phyloP scores from a whole-genome alignment of 169 alveolate species.

The Cryptosporidium meleagridis region DNA sequence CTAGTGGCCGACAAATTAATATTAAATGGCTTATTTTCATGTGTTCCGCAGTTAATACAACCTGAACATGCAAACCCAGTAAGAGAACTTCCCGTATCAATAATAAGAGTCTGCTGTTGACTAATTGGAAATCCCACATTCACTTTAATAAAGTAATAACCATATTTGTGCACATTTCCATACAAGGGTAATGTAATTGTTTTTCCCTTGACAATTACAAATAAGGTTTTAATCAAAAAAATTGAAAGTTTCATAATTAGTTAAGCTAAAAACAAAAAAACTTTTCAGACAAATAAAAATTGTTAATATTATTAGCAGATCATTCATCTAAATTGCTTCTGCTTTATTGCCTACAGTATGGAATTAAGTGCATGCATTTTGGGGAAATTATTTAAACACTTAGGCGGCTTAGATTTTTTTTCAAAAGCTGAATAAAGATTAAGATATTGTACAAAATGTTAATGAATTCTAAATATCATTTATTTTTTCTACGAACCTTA shows the following conservation, averaged over 20 bases:
- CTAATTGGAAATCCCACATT: conserved; percentile 38
- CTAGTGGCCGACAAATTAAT: conserved; percentile 22
- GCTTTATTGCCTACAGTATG: neutral
- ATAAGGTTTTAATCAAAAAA: neutral
- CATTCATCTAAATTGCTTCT: neutral
- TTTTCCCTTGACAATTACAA: neutral
- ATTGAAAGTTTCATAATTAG: neutral
- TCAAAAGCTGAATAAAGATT: neutral
- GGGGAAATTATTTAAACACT: too few relatives aligned
- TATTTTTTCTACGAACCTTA: conserved; percentile 45
- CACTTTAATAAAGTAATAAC: conserved; percentile 40
- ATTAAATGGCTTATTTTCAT: conserved; percentile 47
- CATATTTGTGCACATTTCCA: conserved; percentile 58
- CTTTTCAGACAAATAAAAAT: too few relatives aligned
- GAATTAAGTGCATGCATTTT: neutral
- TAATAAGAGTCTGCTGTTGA: conserved; percentile 80
- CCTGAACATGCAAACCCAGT: conserved; percentile 86
- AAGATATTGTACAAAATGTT: neutral
- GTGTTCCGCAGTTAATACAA: conserved; percentile 83
- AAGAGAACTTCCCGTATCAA: conserved; percentile 87
- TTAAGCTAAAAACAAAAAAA: neutral
- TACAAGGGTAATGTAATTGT: conserved; percentile 25
- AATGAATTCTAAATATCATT: neutral
- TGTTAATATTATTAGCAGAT: too few relatives aligned
- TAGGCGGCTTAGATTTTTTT: neutral